phyloP scores from a whole-genome alignment of 2,329 filamentous ascomycete species.

The Colletotrichum chlorophyti region DNA sequence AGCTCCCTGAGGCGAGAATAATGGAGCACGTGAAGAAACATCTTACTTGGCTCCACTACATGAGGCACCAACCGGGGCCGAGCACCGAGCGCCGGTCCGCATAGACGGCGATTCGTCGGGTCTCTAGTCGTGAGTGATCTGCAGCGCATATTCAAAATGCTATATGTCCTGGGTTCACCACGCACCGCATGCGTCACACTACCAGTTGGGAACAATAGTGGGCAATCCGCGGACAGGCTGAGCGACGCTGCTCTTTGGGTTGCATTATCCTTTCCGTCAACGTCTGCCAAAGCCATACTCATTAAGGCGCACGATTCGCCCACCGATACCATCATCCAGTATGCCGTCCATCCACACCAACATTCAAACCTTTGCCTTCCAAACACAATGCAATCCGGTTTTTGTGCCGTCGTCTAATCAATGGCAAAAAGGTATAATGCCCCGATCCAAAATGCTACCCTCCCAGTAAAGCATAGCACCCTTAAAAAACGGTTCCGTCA shows the following conservation, averaged over 20 bases:
- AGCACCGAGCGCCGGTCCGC: neutral
- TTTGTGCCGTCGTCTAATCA: slow-evolving; percentile 8
- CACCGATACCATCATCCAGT: slow-evolving; percentile 1
- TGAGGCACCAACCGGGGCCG: slow-evolving; percentile 7
- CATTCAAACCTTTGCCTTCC: neutral
- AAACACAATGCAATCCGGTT: neutral
- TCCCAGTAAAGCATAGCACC: neutral
- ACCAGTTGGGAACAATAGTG: neutral
- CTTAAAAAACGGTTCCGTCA: slow-evolving; percentile 95
- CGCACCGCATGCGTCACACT: neutral
- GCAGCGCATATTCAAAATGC: no score
- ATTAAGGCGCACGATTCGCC: slow-evolving; percentile 20
- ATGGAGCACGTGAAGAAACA: neutral
- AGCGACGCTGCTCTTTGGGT: slow-evolving; percentile 1
- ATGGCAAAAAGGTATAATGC: slow-evolving; percentile 25
- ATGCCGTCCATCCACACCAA: slow-evolving; percentile 10
- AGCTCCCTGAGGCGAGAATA: neutral
- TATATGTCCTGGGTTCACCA: no score
- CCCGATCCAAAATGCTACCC: slow-evolving; percentile 23
- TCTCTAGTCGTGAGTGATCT: no score
- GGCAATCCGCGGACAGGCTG: slow-evolving; percentile 1
- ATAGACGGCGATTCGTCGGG: no score
- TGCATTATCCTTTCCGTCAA: slow-evolving; percentile 1
- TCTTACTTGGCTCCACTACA: neutral
- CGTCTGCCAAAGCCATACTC: slow-evolving; percentile 14